A percentile compares a stretch with the other conserved stretches of the same genome.
phyloP scores from a whole-genome alignment of 2,329 filamentous ascomycete genomes.

The Scedosporium minutisporum region DNA sequence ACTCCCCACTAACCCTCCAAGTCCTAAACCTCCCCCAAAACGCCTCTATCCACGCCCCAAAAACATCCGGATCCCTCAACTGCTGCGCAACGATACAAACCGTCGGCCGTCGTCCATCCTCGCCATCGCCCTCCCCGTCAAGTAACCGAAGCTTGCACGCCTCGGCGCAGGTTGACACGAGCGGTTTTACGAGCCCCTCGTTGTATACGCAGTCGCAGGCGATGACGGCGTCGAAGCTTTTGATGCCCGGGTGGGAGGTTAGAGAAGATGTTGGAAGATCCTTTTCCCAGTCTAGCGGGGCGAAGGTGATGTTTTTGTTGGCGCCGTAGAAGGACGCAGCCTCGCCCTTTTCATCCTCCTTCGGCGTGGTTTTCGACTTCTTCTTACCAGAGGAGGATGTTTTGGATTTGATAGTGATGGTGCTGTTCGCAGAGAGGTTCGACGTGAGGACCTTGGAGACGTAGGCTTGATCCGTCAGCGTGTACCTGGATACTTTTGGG shows the following conservation, averaged over 20 bases:
- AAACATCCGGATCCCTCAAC: constrained; percentile 73
- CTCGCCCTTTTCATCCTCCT: neutral
- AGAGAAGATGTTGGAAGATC: constrained; percentile 39
- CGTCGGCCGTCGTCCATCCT: constrained; percentile 34
- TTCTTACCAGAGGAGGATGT: too few relatives aligned
- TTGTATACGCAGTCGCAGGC: constrained; percentile 97
- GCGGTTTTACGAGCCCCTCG: constrained; percentile 68
- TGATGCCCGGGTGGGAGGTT: constrained; percentile 21
- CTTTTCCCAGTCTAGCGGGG: constrained; percentile 74
- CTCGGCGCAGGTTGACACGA: constrained; percentile 74
- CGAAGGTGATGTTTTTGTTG: constrained; percentile 40
- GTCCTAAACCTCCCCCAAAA: constrained; percentile 59
- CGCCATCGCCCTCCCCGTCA: constrained; percentile 8
- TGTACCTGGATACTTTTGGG: constrained; percentile 51
- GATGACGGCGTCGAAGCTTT: constrained; percentile 61
- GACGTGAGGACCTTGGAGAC: constrained; percentile 65
- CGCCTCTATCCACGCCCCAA: constrained; percentile 67
- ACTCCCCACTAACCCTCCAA: constrained; percentile 64
- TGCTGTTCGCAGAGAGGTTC: constrained; percentile 60
- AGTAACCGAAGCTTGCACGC: constrained; percentile 53
- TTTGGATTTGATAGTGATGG: neutral
- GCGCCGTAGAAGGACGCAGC: neutral
- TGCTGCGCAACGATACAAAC: constrained; percentile 83
- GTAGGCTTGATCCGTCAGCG: constrained; percentile 83
- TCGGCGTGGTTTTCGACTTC: neutral